phyloP scores from a whole-genome alignment of 768 basidiomycete genomes.

The Rhodotorula sphaerocarpa region DNA sequence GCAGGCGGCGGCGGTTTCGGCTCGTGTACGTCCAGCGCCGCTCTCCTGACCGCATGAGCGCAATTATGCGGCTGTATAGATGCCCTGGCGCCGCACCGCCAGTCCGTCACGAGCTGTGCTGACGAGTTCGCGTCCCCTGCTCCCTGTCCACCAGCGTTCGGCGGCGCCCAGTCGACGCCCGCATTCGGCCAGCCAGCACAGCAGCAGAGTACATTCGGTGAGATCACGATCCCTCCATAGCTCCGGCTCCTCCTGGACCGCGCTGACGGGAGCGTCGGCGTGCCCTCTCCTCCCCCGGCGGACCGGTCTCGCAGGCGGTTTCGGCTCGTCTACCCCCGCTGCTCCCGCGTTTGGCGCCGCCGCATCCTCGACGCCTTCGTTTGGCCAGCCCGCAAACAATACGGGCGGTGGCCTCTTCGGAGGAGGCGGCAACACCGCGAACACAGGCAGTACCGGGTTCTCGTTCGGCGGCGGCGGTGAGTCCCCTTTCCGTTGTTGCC shows the following conservation, averaged over 20 bases:
- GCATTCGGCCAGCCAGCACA: conserved; percentile 21
- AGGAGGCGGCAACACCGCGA: not conserved
- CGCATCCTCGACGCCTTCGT: conserved; percentile 1
- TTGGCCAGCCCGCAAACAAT: conserved; percentile 6
- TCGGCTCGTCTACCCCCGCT: not conserved
- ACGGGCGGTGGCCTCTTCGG: conserved; percentile 21
- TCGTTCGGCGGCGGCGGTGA: conserved; percentile 19
- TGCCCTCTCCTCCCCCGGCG: no score
- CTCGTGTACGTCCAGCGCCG: conserved; percentile 13
- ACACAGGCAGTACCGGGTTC: conserved; percentile 21
- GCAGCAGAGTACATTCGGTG: not conserved
- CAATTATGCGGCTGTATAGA: no score
- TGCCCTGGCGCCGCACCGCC: no score
- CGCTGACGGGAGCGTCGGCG: no score
- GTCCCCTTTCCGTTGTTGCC: not conserved
- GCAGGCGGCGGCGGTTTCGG: conserved; percentile 12
- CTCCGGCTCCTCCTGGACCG: no score
- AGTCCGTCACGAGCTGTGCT: not conserved
- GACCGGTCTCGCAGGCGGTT: not conserved
- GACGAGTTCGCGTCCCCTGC: not conserved
- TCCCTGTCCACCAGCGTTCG: conserved; percentile 13
- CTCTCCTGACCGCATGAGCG: no score
- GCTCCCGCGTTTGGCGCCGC: conserved; percentile 20
- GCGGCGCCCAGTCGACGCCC: conserved; percentile 2
- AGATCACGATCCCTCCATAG: no score